Conservation (phyloP, 2,329 filamentous ascomycete species). For the Conoideocrella luteorostrata region DNA sequence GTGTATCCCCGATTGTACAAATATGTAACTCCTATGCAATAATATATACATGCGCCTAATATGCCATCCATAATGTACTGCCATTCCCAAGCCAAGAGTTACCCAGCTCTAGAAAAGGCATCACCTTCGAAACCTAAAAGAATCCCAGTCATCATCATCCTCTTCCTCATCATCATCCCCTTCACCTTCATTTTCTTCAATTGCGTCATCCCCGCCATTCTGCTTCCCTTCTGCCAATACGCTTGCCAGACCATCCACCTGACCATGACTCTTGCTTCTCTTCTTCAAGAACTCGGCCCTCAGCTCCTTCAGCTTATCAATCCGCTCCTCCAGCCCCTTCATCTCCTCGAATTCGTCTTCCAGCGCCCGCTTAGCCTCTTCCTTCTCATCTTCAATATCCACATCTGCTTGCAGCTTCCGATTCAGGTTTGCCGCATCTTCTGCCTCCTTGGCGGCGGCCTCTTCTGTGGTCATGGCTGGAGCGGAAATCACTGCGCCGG, state of each 20-base stretch:
- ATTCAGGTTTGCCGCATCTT: conserved; percentile 44
- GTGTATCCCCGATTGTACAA: too few species aligned
- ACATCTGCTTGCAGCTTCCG: conserved; percentile 49
- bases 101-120: neutral
- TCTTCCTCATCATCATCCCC: conserved; percentile 47
- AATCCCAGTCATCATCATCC: conserved; percentile 50
- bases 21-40: conserved; percentile 5
- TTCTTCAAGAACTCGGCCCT: conserved; percentile 57
- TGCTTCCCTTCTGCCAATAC: conserved; percentile 17
- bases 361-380: conserved; percentile 67
- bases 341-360: conserved; percentile 79
- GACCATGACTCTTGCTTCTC: conserved; percentile 22
- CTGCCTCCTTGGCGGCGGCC: conserved; percentile 46
- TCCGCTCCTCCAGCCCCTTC: conserved; percentile 68
- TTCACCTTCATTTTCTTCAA: conserved; percentile 37
- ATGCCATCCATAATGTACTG: neutral
- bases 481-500: conserved; percentile 59
- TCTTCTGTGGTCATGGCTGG: conserved; percentile 61
- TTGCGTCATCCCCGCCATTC: conserved; percentile 29
- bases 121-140: conserved; percentile 41
- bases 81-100: neutral
- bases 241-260: too few species aligned
- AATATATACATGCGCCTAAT: neutral
- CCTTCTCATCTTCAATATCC: conserved; percentile 59
- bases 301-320: conserved; percentile 61